Percentiles rank a stretch among this genome's conserved stretches.
phyloP scores from a whole-genome alignment of 192 early-diverging fungal genomes.

The Pilaira anomala region DNA sequence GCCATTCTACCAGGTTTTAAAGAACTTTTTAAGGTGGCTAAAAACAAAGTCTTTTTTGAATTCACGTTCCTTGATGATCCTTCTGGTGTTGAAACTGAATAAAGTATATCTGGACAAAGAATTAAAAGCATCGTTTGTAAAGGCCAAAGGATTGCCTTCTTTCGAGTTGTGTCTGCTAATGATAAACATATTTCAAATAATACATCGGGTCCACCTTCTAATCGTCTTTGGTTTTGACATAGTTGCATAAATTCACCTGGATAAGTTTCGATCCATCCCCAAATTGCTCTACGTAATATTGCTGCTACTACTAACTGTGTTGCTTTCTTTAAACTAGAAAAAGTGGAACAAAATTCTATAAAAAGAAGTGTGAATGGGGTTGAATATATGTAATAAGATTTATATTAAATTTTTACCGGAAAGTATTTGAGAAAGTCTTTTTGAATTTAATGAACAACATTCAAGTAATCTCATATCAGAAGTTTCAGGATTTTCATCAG shows the following conservation, averaged over 20 bases:
- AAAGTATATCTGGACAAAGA: slow-evolving; percentile 81
- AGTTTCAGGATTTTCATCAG: slow-evolving; percentile 66
- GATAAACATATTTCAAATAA: slow-evolving; percentile 69
- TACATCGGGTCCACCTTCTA: slow-evolving; percentile 69
- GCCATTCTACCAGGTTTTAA: slow-evolving; percentile 50
- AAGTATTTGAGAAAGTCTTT: slow-evolving; percentile 65
- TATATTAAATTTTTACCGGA: slow-evolving; percentile 44
- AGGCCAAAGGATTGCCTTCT: slow-evolving; percentile 80
- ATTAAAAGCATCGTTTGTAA: slow-evolving; percentile 81
- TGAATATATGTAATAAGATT: too few relatives aligned
- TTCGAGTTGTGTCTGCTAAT: slow-evolving; percentile 58
- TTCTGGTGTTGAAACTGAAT: slow-evolving; percentile 46
- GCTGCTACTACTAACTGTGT: slow-evolving; percentile 76
- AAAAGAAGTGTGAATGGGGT: background rate
- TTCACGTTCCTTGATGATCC: slow-evolving; percentile 11
- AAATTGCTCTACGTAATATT: slow-evolving; percentile 78
- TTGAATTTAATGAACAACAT: slow-evolving; percentile 76
- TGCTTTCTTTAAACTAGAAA: slow-evolving; percentile 58
- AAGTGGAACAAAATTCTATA: slow-evolving; percentile 49
- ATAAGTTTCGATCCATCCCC: slow-evolving; percentile 91
- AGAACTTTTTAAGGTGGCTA: slow-evolving; percentile 53
- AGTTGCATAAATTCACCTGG: slow-evolving; percentile 79
- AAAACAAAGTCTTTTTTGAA: slow-evolving; percentile 44
- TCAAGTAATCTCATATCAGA: slow-evolving; percentile 87
- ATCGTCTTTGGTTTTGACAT: slow-evolving; percentile 56